A percentile compares a stretch with the other conserved stretches of the same genome.
Evolutionary conservation across 139 green algal genomes (phyloP).

Genomic region (Chlorella sp.): DNA sequence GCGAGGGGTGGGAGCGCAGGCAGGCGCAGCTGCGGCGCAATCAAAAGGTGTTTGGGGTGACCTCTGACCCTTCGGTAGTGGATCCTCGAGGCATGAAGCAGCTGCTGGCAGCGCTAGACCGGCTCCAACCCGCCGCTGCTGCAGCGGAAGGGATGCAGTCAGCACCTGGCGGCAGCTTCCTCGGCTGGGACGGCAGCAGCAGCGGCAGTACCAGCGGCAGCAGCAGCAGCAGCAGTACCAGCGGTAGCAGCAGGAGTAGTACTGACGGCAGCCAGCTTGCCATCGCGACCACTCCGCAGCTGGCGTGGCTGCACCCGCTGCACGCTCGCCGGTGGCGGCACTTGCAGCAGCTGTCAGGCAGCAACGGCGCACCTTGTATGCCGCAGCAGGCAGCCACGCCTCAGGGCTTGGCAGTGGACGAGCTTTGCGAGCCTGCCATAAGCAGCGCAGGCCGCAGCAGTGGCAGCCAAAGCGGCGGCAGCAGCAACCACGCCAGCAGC

Average conservation of each 20-base stretch:
- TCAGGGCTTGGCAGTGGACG: slow-evolving; percentile 5
- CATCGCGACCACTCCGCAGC: background rate
- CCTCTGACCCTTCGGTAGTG: background rate
- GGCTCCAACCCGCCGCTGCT: slow-evolving; percentile 1
- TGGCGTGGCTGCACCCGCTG: slow-evolving; percentile 24
- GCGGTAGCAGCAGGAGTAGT: background rate
- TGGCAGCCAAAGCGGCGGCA: background rate
- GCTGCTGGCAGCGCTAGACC: background rate
- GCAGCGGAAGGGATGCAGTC: background rate
- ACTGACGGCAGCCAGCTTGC: background rate
- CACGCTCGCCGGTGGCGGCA: slow-evolving; percentile 9
- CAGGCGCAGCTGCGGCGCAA: slow-evolving; percentile 21
- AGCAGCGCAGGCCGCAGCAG: background rate
- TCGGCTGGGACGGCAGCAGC: background rate
- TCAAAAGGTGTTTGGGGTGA: background rate
- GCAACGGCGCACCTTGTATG: background rate
- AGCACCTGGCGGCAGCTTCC: no score
- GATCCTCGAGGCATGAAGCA: background rate
- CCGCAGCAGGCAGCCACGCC: background rate
- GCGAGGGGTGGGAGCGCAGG: background rate
- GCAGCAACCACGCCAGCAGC: background rate
- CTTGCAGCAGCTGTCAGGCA: background rate
- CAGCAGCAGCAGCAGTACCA: background rate
- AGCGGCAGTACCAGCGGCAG: background rate
- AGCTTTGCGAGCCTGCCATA: background rate